A percentile compares a stretch with the other conserved stretches of the same genome.
Evolutionary conservation across 805 yeast genomes (phyloP).

Genomic region (Ogataea naganishii): DNA sequence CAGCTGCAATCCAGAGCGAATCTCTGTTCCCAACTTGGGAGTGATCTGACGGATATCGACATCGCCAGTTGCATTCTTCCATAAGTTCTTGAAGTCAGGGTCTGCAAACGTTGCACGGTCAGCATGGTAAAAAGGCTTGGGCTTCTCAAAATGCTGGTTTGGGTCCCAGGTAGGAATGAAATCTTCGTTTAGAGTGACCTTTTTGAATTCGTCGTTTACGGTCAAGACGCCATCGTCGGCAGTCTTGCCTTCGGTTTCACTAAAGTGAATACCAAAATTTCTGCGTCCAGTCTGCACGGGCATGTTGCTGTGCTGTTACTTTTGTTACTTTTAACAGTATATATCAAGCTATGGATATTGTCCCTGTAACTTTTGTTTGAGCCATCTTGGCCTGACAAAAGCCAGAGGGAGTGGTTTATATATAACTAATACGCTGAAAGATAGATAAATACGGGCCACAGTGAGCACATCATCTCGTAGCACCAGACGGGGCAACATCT

Average conservation of each 20-base stretch:
- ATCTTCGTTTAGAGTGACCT: conserved; percentile 35
- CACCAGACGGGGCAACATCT: no score
- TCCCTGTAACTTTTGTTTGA: no score
- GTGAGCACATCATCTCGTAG: no score
- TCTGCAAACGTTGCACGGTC: conserved; percentile 70
- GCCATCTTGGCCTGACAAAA: no score
- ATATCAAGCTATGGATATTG: no score
- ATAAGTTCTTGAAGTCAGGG: conserved; percentile 41
- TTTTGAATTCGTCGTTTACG: conserved; percentile 32
- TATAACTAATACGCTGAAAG: no score
- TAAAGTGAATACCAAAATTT: conserved; percentile 34
- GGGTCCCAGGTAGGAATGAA: conserved; percentile 67
- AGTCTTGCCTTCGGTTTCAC: conserved; percentile 40
- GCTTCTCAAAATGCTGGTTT: conserved; percentile 38
- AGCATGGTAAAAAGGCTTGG: conserved; percentile 43
- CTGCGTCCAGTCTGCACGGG: conserved; percentile 6
- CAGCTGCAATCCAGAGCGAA: conserved; percentile 46
- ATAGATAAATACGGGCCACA: no score
- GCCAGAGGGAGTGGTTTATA: no score
- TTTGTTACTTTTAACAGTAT: no score
- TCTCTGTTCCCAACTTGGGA: conserved; percentile 64
- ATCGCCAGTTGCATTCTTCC: conserved; percentile 19
- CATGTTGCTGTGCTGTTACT: conserved; percentile 1
- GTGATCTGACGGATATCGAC: conserved; percentile 35
- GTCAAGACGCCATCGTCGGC: conserved; percentile 37